These are phyloP conservation scores for Strigomonas oncopelti DNA, from an alignment of 208 protist species.

Conservation along the genomic window DNA sequence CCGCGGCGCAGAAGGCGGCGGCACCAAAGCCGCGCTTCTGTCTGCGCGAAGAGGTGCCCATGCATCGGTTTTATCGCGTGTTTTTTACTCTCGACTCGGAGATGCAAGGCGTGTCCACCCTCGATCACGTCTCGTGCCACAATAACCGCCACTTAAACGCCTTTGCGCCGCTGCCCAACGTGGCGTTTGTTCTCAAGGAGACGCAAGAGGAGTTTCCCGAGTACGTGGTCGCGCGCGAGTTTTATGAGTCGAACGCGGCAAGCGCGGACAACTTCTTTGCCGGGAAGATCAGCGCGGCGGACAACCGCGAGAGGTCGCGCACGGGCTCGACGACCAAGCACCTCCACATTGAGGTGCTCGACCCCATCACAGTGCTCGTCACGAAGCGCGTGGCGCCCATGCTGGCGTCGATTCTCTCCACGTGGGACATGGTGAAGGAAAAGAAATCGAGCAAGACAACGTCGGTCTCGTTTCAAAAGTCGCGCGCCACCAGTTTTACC, in stretches of 20 bases:
- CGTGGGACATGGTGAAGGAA: conserved; percentile 12
- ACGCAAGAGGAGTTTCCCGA: conserved; percentile 23
- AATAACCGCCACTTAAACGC: background rate
- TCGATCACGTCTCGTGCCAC: background rate
- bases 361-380: conserved; percentile 59
- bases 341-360: conserved; percentile 56
- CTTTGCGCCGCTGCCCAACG: conserved; percentile 39
- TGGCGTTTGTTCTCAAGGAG: conserved; percentile 36
- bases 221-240: conserved; percentile 23
- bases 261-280: conserved; percentile 32
- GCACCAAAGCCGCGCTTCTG: background rate
- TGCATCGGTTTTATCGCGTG: conserved; percentile 42
- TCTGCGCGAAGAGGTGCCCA: conserved; percentile 11
- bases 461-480: conserved; percentile 1
- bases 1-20: background rate
- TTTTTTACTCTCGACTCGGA: conserved; percentile 51
- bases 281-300: conserved; percentile 26
- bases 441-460: conserved; percentile 9
- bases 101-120: conserved; percentile 9
- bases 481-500: conserved; percentile 2
- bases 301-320: conserved; percentile 69
- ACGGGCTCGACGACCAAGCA: conserved; percentile 72
- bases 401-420: conserved; percentile 11
- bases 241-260: conserved; percentile 7
- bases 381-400: conserved; percentile 42